phyloP scores from a whole-genome alignment of 257 asterid species.

The Solanum chilense region DNA sequence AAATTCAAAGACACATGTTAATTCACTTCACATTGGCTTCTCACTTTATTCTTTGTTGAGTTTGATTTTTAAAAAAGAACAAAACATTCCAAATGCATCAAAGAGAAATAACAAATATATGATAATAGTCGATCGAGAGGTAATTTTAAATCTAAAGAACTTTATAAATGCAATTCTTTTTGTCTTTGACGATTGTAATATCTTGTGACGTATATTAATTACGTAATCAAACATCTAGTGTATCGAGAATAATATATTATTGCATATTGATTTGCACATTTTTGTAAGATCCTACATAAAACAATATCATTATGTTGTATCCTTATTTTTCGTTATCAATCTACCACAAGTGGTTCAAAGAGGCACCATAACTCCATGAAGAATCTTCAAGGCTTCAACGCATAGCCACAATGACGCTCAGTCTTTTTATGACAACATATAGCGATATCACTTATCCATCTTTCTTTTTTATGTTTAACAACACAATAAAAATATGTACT shows the following conservation, averaged over 20 bases:
- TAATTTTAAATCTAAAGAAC: no score
- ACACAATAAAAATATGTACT: background rate
- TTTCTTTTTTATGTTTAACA: no score
- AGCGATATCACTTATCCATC: background rate
- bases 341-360: background rate
- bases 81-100: no score
- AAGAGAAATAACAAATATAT: no score
- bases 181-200: no score
- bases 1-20: no score
- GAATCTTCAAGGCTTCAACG: background rate
- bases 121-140: background rate
- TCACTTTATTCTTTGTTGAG: background rate
- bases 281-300: background rate
- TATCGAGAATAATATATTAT: background rate
- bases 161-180: rapidly evolving
- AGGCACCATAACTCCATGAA: background rate
- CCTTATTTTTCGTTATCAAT: background rate
- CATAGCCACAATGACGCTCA: background rate
- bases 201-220: rapidly evolving
- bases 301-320: background rate
- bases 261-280: background rate
- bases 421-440: background rate
- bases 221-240: rapidly evolving
- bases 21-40: no score
- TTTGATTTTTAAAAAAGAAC: background rate